Percentiles rank a stretch among this genome's conserved stretches.
Evolutionary conservation across 768 basidiomycete species (phyloP).

Genomic region (Lactarius sp.): DNA sequence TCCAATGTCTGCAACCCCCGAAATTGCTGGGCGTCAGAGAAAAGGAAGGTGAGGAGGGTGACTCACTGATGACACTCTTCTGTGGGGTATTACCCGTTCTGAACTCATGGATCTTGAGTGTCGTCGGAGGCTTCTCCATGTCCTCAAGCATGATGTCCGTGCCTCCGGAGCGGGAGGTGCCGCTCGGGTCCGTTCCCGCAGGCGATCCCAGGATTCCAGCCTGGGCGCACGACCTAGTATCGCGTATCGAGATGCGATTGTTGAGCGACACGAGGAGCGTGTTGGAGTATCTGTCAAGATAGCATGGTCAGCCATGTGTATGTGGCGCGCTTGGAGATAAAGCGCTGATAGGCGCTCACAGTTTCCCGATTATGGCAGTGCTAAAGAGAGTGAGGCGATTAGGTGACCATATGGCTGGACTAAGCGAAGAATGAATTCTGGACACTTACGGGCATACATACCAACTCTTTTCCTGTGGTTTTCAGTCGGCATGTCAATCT

Average conservation of each 20-base stretch:
- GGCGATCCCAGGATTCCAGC: not conserved
- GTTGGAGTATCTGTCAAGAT: constrained; percentile 25
- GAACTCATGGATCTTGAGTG: not conserved
- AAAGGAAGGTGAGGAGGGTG: too few species aligned
- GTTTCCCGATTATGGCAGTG: constrained; percentile 16
- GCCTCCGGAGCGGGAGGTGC: not conserved
- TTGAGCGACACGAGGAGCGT: constrained; percentile 30
- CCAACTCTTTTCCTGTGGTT: constrained; percentile 9
- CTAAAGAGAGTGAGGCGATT: not conserved
- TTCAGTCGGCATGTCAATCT: not conserved
- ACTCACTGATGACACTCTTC: not conserved
- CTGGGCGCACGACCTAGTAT: not conserved
- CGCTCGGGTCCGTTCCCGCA: not conserved
- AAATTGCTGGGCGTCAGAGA: not conserved
- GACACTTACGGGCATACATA: constrained; percentile 7
- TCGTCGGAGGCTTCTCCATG: not conserved
- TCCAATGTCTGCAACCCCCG: not conserved
- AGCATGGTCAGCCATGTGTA: not conserved
- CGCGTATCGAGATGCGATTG: constrained; percentile 19
- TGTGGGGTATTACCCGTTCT: not conserved
- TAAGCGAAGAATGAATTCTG: not conserved
- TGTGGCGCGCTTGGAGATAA: too few species aligned
- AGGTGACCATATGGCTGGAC: not conserved
- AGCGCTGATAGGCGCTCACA: constrained; percentile 9
- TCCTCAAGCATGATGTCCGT: constrained; percentile 2